Conservation (phyloP, 805 yeast genomes). For the Cyberlindnera maritima region DNA sequence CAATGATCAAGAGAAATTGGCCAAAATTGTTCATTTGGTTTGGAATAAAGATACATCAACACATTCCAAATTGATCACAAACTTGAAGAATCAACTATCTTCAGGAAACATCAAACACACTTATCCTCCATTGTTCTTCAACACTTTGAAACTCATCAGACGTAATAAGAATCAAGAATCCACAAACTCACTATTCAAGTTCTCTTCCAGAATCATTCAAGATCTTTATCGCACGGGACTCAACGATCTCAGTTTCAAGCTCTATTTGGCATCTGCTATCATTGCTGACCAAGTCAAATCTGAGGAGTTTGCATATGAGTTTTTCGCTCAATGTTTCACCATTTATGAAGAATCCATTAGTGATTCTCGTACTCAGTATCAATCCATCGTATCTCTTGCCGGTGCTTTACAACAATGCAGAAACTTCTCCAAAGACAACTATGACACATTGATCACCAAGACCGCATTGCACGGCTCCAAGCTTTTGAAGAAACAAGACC, state of each 20-base stretch:
- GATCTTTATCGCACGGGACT: conserved; percentile 51
- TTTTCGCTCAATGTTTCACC: conserved; percentile 83
- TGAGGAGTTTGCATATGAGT: conserved; percentile 79
- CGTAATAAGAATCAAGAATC: conserved; percentile 31
- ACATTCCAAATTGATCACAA: conserved; percentile 44
- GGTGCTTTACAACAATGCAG: conserved; percentile 52
- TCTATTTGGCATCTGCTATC: conserved; percentile 65
- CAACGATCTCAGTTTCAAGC: conserved; percentile 37
- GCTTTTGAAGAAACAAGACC: conserved; percentile 87
- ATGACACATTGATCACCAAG: conserved; percentile 79
- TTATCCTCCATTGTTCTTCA: conserved; percentile 71
- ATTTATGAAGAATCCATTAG: conserved; percentile 68
- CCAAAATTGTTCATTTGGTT: conserved; percentile 67
- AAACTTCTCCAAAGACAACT: conserved; percentile 59
- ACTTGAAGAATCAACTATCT: conserved; percentile 46
- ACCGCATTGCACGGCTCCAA: conserved; percentile 86
- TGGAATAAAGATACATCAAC: conserved; percentile 43
- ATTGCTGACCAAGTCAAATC: conserved; percentile 75
- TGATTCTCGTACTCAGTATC: conserved; percentile 53
- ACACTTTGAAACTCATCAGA: conserved; percentile 58
- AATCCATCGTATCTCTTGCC: conserved; percentile 47
- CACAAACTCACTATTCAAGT: conserved; percentile 55
- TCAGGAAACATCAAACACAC: conserved; percentile 64
- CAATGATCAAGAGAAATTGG: conserved; percentile 55
- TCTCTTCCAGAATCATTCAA: conserved; percentile 62